Conservation (phyloP, 78 protist genomes). For the Tieghemostelium lacteum region DNA sequence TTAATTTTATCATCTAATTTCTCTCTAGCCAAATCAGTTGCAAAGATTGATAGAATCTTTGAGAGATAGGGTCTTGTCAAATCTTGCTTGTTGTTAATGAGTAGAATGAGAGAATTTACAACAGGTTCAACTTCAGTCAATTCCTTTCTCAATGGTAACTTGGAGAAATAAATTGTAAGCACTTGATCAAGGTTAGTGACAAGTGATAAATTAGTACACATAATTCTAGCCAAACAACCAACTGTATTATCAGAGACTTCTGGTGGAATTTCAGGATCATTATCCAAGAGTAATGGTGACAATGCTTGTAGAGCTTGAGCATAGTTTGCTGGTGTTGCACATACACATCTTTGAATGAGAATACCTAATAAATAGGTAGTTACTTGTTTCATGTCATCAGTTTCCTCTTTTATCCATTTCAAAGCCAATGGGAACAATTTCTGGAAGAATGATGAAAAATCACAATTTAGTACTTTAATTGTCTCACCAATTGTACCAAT, state of each 20-base stretch:
- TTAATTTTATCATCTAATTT: background rate
- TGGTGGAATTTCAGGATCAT: background rate
- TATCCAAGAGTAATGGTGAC: conserved; percentile 6
- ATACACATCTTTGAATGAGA: background rate
- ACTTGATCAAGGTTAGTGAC: conserved; percentile 34
- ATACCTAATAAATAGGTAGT: conserved; percentile 53
- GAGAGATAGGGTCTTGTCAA: conserved; percentile 10
- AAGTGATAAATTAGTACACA: background rate
- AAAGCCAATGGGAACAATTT: conserved; percentile 11
- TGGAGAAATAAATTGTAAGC: conserved; percentile 3
- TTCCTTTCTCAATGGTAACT: conserved; percentile 60
- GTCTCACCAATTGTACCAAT: conserved; percentile 64
- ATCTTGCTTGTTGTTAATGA: conserved; percentile 16
- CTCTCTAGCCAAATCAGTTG: background rate
- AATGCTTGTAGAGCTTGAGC: conserved; percentile 12
- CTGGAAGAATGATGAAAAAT: background rate
- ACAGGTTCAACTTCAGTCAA: conserved; percentile 49
- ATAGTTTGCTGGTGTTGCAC: conserved; percentile 27
- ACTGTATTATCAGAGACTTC: conserved; percentile 46
- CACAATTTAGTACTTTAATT: conserved; percentile 22
- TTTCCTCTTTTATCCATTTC: conserved; percentile 28
- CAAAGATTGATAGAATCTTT: background rate
- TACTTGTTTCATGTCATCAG: conserved; percentile 28
- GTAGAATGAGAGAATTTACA: conserved; percentile 1
- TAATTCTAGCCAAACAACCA: conserved; percentile 72